Evolutionary conservation across 2,329 filamentous ascomycete genomes (phyloP), one percentile per base, ranked within the genome.

Genomic region (Arthrobotrys musiformis): DNA sequence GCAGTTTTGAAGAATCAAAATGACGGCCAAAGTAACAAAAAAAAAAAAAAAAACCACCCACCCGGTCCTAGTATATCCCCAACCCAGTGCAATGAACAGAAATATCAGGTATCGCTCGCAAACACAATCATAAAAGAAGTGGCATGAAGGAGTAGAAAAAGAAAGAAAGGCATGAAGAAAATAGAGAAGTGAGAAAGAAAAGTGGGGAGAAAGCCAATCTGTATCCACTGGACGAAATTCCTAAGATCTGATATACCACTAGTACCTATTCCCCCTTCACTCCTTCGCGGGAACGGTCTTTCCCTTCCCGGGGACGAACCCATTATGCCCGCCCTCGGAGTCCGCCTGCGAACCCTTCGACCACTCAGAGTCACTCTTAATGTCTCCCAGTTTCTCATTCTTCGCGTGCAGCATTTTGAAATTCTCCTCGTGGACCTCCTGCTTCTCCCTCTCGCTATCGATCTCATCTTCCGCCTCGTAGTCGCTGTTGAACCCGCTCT

Each of bases 401-500:
- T 60, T 70, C 15, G 50, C 28, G n/a, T 70, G 60, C 11, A 58
- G 26, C 46, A 75, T 1, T 52, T 63, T 70, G 8, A 30, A 54
- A 30, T 67, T 64, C 26, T 42, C 60, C 26, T 77, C 63, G 4
- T 33, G 15, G 7, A 67, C 26, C 33, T 77, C 63, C 24, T 58
- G 48, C 26, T 67, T 52, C 60, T 70, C 69, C 30, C 61, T 70
- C 17, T 67, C 73, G 28, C 73, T 77, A 61, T 77, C 73, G 42
- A 70, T 67, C 22, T 77, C 73, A 22, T 78, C 74, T 42, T 78
- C 74, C 1, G 67, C 74, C 15, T 78, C 74, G 30, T 78, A 72
- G 58, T 78, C 74, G 63, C 74, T 78, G n/a, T 78, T 78, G 26
- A 78, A 72, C 6, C 74, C 74, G 28, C 74, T 78, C 33, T 78